phyloP scores from a whole-genome alignment of 2,329 filamentous ascomycete genomes.

The Fusarium sp. region DNA sequence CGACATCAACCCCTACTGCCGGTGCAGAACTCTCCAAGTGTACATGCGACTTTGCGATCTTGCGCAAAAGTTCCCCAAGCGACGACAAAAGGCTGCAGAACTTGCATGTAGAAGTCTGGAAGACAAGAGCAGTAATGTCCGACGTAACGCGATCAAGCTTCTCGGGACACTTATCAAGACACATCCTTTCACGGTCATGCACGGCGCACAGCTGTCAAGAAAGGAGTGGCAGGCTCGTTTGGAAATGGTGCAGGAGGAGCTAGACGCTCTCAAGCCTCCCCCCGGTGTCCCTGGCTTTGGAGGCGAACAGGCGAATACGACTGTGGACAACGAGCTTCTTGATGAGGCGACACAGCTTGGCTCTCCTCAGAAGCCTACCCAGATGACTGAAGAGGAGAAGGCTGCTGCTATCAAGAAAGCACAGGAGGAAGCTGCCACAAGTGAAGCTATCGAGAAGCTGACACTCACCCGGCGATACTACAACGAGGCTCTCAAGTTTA shows the following conservation, averaged over 20 bases:
- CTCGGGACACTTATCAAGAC: constrained; percentile 89
- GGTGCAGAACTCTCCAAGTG: constrained; percentile 91
- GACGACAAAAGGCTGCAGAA: constrained; percentile 86
- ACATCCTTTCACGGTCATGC: constrained; percentile 91
- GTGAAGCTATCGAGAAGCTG: constrained; percentile 86
- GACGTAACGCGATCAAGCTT: constrained; percentile 93
- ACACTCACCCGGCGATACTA: constrained; percentile 92
- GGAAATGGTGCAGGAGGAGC: constrained; percentile 82
- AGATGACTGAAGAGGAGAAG: constrained; percentile 83
- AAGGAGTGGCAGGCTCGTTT: constrained; percentile 87
- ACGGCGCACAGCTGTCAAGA: constrained; percentile 84
- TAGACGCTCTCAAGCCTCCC: constrained; percentile 83
- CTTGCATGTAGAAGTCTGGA: constrained; percentile 88
- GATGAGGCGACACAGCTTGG: constrained; percentile 89
- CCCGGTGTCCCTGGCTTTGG: constrained; percentile 70
- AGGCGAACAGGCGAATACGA: constrained; percentile 71
- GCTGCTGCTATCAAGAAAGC: constrained; percentile 78
- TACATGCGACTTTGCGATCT: constrained; percentile 91
- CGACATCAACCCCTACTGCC: constrained; percentile 95
- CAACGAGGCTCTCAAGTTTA: constrained; percentile 91
- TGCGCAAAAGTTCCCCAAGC: constrained; percentile 95
- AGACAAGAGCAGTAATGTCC: constrained; percentile 98
- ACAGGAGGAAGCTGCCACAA: constrained; percentile 86
- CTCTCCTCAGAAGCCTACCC: constrained; percentile 69
- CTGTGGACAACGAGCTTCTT: constrained; percentile 79